Percentiles rank a stretch among this genome's conserved stretches.
Conservation (phyloP, 257 asterid species). For the Nicotiana paniculata region DNA sequence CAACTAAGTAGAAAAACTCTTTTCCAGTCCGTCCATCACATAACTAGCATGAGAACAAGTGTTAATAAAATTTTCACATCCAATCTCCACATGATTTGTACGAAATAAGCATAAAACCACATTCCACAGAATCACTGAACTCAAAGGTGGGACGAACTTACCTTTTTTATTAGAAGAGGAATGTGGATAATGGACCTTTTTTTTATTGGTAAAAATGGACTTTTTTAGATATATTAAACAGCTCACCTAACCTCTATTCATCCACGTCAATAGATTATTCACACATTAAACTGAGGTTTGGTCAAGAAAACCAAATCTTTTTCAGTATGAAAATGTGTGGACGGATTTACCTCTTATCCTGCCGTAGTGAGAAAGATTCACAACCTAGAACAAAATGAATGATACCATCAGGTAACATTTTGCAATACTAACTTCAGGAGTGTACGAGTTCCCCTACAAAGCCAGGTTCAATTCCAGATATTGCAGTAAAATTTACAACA, state of each 20-base stretch:
- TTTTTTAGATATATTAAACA: neutral
- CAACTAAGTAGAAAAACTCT: neutral
- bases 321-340: slow-evolving; percentile 1
- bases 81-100: neutral
- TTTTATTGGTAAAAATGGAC: neutral
- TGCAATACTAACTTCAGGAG: neutral
- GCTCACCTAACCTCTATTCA: neutral
- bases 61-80: neutral
- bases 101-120: neutral
- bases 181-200: neutral
- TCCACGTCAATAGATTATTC: neutral
- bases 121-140: neutral
- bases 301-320: neutral
- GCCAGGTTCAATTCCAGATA: neutral
- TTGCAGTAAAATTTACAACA: neutral
- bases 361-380: slow-evolving; percentile 80
- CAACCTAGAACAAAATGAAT: slow-evolving; percentile 45
- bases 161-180: neutral
- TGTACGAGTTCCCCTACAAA: neutral
- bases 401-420: neutral
- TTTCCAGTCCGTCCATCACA: neutral
- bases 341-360: slow-evolving; percentile 75
- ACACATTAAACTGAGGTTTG: neutral
- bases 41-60: neutral
- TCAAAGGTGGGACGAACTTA: neutral